phyloP scores from a whole-genome alignment of 768 basidiomycete species.

The Naganishia vishniacii region DNA sequence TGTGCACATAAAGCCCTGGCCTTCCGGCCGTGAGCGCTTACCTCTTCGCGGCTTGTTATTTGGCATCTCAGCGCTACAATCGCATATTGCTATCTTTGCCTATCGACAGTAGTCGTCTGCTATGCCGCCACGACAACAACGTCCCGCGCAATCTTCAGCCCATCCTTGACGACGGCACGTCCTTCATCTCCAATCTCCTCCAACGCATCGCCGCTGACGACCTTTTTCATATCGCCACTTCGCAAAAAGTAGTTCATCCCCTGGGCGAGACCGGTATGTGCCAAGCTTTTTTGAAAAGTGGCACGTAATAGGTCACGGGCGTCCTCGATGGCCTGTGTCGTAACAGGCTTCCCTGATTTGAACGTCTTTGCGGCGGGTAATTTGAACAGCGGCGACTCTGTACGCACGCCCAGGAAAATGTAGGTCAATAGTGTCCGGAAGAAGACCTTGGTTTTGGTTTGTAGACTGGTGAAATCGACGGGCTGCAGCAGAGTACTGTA shows the following conservation, averaged over 20 bases:
- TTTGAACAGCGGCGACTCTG: constrained; percentile 60
- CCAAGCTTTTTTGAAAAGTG: constrained; percentile 14
- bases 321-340: constrained; percentile 10
- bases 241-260: constrained; percentile 14
- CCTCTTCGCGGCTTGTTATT: no score
- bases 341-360: constrained; percentile 11
- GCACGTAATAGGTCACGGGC: constrained; percentile 8
- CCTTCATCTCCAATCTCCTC: constrained; percentile 16
- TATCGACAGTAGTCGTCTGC: no score
- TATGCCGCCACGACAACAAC: constrained; percentile 12
- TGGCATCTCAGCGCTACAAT: no score
- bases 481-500: constrained; percentile 55
- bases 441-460: constrained; percentile 62
- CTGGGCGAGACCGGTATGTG: constrained; percentile 12
- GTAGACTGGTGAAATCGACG: constrained; percentile 73
- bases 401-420: constrained; percentile 70
- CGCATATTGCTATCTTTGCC: no score
- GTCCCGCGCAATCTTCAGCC: constrained; percentile 7
- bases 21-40: no score
- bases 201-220: constrained; percentile 9
- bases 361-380: constrained; percentile 27
- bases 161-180: constrained; percentile 16
- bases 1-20: no score
- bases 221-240: constrained; percentile 15
- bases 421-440: constrained; percentile 65